Conservation (phyloP, 371 early-diverging fungal species). For the Vairimorpha ceranae region DNA sequence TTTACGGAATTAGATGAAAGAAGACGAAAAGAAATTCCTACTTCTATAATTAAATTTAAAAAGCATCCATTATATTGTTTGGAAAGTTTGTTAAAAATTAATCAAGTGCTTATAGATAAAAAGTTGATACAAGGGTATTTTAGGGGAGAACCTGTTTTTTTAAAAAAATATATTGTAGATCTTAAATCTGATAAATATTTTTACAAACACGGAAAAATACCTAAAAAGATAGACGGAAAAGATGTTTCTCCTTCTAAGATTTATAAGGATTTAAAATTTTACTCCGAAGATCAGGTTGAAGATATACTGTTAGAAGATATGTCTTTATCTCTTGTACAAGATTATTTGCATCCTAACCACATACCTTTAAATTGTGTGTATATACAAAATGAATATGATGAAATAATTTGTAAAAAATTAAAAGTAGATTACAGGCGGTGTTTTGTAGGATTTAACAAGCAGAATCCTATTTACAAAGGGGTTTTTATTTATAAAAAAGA, state of each 20-base stretch:
- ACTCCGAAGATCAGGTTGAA: conserved; percentile 44
- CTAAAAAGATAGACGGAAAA: neutral
- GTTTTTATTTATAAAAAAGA: conserved; percentile 46
- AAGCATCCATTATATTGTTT: conserved; percentile 45
- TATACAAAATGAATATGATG: conserved; percentile 26
- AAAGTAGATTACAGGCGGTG: conserved; percentile 32
- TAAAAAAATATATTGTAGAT: conserved; percentile 26
- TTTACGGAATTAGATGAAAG: conserved; percentile 37
- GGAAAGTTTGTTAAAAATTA: conserved; percentile 20
- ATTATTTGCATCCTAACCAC: conserved; percentile 44
- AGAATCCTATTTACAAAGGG: conserved; percentile 27
- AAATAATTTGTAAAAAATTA: conserved; percentile 20
- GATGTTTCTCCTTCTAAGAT: conserved; percentile 21
- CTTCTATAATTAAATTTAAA: conserved; percentile 32
- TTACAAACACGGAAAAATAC: conserved; percentile 30
- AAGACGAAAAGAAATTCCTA: conserved; percentile 36
- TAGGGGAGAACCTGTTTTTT: conserved; percentile 40
- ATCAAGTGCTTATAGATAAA: conserved; percentile 39
- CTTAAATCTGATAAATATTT: conserved; percentile 34
- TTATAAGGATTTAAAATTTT: conserved; percentile 14
- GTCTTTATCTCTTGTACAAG: conserved; percentile 11
- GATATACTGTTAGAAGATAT: conserved; percentile 33
- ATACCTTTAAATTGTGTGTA: conserved; percentile 45
- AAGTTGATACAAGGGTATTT: conserved; percentile 22
- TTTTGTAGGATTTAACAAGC: conserved; percentile 33